These are phyloP conservation scores for Neckera pumila DNA, from an alignment of 225 moss, liverwort and hornwort genomes.

Conservation along the genomic window DNA sequence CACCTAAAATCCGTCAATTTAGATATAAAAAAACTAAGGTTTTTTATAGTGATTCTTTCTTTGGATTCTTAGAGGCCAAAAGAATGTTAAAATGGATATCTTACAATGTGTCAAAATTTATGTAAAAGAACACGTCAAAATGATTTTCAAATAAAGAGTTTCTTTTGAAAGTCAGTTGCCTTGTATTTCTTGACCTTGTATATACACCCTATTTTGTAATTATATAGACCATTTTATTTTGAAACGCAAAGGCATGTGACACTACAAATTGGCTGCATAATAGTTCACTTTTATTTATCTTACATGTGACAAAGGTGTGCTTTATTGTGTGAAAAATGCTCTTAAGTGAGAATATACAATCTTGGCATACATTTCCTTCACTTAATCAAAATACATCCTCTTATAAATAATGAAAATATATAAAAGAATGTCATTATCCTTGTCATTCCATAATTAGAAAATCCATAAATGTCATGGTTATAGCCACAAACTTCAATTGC, in stretches of 20 bases:
- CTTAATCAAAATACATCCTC: not conserved
- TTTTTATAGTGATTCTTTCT: too few relatives aligned
- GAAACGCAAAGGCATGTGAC: not conserved
- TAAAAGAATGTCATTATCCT: not conserved
- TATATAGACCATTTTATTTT: not conserved
- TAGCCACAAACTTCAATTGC: not conserved
- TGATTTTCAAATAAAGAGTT: not conserved
- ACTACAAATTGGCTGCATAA: not conserved
- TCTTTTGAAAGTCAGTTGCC: fast-evolving
- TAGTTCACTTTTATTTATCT: not conserved
- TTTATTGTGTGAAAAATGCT: not conserved
- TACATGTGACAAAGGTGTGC: not conserved
- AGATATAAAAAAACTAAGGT: too few relatives aligned
- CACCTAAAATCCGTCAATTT: too few relatives aligned
- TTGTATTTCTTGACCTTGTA: not conserved
- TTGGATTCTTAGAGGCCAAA: too few relatives aligned
- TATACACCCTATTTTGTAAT: not conserved
- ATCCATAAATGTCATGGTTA: not conserved
- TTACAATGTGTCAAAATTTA: not conserved
- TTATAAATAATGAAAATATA: not conserved
- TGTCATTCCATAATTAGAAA: not conserved
- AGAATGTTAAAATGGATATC: not conserved
- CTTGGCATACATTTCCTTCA: not conserved
- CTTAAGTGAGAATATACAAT: not conserved
- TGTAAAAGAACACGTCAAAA: not conserved